Evolutionary conservation across 352 stramenopile species (phyloP).

Genomic region (Phytophthora fragariaefolia): DNA sequence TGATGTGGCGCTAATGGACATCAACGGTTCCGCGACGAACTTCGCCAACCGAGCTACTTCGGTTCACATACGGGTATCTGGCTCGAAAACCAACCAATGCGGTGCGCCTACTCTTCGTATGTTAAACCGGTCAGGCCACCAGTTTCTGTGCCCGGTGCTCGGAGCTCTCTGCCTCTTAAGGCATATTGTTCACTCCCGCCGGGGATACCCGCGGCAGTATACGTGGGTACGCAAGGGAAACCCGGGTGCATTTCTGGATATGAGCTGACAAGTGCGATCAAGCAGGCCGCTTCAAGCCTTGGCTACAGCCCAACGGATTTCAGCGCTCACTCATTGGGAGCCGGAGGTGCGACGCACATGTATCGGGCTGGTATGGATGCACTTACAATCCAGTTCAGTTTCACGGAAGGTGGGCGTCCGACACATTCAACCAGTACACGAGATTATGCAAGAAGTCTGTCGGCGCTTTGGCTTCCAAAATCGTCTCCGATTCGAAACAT

Average conservation of each 20-base stretch:
- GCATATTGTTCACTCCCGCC: not conserved
- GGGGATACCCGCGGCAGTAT: slow-evolving; percentile 4
- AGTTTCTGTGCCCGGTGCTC: slow-evolving; percentile 12
- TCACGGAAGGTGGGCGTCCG: slow-evolving; percentile 15
- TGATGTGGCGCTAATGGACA: not conserved
- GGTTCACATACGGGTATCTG: not conserved
- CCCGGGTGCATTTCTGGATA: not conserved
- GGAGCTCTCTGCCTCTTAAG: not conserved
- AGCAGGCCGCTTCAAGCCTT: not conserved
- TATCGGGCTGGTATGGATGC: not conserved
- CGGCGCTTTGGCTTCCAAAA: not conserved
- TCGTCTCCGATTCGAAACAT: slow-evolving; percentile 2
- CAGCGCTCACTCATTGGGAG: not conserved
- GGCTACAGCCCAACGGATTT: too few relatives aligned
- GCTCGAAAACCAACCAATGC: slow-evolving; percentile 6
- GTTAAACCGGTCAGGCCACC: slow-evolving; percentile 2
- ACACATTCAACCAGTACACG: slow-evolving; percentile 19
- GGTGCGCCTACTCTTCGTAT: slow-evolving; percentile 6
- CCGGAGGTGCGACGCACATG: too few relatives aligned
- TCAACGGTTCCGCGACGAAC: not conserved
- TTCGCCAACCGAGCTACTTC: not conserved
- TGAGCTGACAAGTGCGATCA: not conserved
- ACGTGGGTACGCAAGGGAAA: not conserved
- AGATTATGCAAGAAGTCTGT: slow-evolving; percentile 11
- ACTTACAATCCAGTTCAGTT: slow-evolving; percentile 21